These are phyloP conservation scores for Vitrella brassicaformis DNA, from an alignment of 73 alveolate species.

Conservation along the genomic window DNA sequence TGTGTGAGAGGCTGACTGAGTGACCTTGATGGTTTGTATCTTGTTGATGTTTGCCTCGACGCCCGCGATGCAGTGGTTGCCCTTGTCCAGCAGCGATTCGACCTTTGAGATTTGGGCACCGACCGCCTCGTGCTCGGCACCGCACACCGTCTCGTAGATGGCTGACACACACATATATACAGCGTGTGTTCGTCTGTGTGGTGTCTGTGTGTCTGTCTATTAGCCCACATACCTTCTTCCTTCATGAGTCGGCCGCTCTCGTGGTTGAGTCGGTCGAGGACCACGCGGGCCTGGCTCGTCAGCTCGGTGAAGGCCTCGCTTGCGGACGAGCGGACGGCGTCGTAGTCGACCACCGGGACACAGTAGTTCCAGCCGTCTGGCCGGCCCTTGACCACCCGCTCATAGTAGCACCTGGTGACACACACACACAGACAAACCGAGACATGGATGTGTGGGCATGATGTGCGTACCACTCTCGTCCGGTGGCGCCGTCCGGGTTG, in stretches of 20 bases:
- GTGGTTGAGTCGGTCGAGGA: neutral
- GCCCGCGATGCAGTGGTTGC: no score
- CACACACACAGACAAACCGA: no score
- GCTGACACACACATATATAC: no score
- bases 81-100: no score
- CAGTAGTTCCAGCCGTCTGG: neutral
- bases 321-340: neutral
- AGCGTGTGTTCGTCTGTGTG: no score
- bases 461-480: neutral
- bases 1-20: neutral
- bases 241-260: neutral
- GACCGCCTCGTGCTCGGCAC: neutral
- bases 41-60: no score
- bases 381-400: neutral
- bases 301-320: neutral
- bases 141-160: neutral
- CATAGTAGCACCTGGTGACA: no score
- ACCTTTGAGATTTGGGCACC: neutral
- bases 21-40: no score
- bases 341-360: neutral
- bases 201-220: no score
- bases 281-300: neutral
- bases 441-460: no score
- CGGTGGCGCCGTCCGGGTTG: neutral
- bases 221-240: no score